phyloP scores from a whole-genome alignment of 106 monocot species.

The Acorus calamus region DNA sequence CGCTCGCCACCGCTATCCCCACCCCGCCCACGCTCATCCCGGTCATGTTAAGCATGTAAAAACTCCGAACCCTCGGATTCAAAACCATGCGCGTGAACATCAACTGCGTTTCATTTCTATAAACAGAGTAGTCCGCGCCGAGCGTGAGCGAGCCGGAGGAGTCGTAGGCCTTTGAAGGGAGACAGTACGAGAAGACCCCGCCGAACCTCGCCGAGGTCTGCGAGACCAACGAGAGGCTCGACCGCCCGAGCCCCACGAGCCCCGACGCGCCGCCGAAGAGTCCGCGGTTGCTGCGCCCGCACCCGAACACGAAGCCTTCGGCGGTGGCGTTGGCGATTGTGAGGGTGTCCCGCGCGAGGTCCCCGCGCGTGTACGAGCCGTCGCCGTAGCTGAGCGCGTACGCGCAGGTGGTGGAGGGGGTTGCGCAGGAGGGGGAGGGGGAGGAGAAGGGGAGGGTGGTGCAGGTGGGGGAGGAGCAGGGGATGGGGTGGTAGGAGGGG shows the following conservation, averaged over 20 bases:
- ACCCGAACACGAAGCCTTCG: conserved; percentile 49
- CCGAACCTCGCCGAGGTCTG: conserved; percentile 42
- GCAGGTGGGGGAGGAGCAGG: conserved; percentile 51
- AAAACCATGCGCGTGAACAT: conserved; percentile 38
- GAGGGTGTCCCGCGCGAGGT: conserved; percentile 33
- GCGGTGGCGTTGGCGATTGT: conserved; percentile 24
- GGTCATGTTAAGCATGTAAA: conserved; percentile 65
- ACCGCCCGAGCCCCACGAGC: conserved; percentile 69
- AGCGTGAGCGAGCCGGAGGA: conserved; percentile 59
- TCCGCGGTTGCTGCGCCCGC: conserved; percentile 55
- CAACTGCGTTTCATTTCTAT: conserved; percentile 42
- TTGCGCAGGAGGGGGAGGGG: conserved; percentile 15
- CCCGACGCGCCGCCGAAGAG: conserved; percentile 60
- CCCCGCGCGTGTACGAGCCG: conserved; percentile 50
- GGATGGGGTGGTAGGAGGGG: conserved; percentile 39
- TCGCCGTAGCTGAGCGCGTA: conserved; percentile 56
- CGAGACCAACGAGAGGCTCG: conserved; percentile 46
- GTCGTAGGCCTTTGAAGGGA: conserved; percentile 31
- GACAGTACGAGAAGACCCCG: conserved; percentile 72
- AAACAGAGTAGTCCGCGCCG: conserved; percentile 34
- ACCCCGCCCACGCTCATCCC: conserved; percentile 49
- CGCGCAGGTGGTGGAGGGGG: conserved; percentile 19
- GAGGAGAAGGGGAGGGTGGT: conserved; percentile 27
- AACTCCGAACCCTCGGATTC: conserved; percentile 30
- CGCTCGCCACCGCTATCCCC: conserved; percentile 26